These are phyloP conservation scores for Didymellaceae sp. DNA, from an alignment of 2,329 filamentous ascomycete genomes.

Conservation along the genomic window DNA sequence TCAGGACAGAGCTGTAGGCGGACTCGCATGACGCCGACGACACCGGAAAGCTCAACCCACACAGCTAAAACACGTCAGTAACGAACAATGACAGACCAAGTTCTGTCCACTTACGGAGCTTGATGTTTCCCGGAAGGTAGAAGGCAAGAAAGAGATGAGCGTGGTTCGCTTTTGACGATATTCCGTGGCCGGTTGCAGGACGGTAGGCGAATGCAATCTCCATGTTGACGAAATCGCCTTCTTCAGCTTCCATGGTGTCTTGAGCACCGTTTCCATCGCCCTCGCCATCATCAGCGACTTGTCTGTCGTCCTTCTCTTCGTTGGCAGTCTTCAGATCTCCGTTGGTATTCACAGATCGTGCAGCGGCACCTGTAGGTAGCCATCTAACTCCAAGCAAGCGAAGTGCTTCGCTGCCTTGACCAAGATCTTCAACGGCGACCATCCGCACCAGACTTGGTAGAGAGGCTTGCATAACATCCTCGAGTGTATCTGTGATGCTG, in stretches of 20 bases:
- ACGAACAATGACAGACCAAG: background rate
- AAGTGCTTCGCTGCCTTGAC: conserved; percentile 74
- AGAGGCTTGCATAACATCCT: conserved; percentile 82
- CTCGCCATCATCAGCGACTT: conserved; percentile 54
- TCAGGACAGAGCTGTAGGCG: conserved; percentile 77
- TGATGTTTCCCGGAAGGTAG: conserved; percentile 66
- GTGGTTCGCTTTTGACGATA: conserved; percentile 70
- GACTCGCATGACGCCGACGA: conserved; percentile 73
- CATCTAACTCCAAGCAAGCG: conserved; percentile 74
- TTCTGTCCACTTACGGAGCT: conserved; percentile 52
- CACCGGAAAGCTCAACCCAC: conserved; percentile 76
- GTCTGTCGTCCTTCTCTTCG: conserved; percentile 58
- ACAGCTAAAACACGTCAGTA: conserved; percentile 57
- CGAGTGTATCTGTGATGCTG: conserved; percentile 71
- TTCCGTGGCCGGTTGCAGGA: conserved; percentile 65
- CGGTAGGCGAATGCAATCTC: conserved; percentile 78
- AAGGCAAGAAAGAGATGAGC: conserved; percentile 76
- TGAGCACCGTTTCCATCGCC: conserved; percentile 46
- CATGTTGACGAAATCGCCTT: conserved; percentile 79
- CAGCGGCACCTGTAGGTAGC: conserved; percentile 74
- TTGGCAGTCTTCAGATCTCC: conserved; percentile 62
- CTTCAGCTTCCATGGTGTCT: conserved; percentile 70
- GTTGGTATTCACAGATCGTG: conserved; percentile 64
- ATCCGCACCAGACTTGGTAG: conserved; percentile 73
- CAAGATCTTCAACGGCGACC: conserved; percentile 77